phyloP scores from a whole-genome alignment of 1,139 yeast species.

The Ogataea hybrid region DNA sequence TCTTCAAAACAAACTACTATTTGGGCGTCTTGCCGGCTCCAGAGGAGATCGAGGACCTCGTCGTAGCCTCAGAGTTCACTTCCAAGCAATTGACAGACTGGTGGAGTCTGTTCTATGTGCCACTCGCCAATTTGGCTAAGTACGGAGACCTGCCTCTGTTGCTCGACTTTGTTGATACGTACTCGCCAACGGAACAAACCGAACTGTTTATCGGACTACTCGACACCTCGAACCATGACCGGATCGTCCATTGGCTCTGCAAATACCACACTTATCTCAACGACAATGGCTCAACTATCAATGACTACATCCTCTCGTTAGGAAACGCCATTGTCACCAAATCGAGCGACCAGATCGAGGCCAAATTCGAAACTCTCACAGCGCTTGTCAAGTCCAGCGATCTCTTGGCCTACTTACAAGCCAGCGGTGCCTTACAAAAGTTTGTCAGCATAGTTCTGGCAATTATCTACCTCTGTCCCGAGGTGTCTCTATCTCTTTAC shows the following conservation, averaged over 20 bases:
- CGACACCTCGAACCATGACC: conserved; percentile 2
- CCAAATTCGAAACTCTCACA: neutral
- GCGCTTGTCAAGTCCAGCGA: conserved; percentile 6
- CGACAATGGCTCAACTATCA: conserved; percentile 16
- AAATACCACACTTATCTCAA: conserved; percentile 21
- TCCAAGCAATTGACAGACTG: conserved; percentile 20
- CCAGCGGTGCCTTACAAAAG: conserved; percentile 1
- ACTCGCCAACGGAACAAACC: conserved; percentile 20
- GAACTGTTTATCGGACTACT: conserved; percentile 16
- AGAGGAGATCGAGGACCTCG: neutral
- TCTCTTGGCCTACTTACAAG: neutral
- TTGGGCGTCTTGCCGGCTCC: conserved; percentile 14
- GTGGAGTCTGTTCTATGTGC: conserved; percentile 24
- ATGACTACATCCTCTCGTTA: conserved; percentile 20
- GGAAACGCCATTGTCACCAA: conserved; percentile 13
- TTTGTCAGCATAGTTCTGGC: conserved; percentile 23
- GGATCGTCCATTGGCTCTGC: conserved; percentile 17
- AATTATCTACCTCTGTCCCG: conserved; percentile 25
- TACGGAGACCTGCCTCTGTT: conserved; percentile 16
- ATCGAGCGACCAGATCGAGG: neutral
- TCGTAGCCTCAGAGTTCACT: conserved; percentile 7
- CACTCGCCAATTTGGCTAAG: conserved; percentile 18
- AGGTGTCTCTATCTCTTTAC: conserved; percentile 24
- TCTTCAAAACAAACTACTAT: conserved; percentile 20
- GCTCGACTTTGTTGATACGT: conserved; percentile 21